A percentile compares a stretch with the other conserved stretches of the same genome.
Evolutionary conservation across 2,329 filamentous ascomycete genomes (phyloP).

Genomic region (Periglandula ipomoeae): DNA sequence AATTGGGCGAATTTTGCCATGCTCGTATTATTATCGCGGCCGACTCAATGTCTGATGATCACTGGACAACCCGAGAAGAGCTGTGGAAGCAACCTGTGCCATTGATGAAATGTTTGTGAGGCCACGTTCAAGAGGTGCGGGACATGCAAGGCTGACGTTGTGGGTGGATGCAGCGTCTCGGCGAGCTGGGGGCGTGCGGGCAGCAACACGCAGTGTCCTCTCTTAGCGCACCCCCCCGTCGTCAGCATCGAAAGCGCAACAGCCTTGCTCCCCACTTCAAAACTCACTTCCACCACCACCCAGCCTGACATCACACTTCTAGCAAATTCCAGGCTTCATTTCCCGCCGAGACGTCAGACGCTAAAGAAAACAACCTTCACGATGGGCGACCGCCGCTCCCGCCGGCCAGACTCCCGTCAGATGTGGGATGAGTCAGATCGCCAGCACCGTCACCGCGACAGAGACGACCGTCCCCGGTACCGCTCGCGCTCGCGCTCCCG

Average conservation of each 20-base stretch:
- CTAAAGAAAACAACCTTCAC: background rate
- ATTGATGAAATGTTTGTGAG: background rate
- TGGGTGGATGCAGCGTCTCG: background rate
- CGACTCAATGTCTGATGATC: background rate
- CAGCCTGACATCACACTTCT: background rate
- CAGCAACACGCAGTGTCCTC: background rate
- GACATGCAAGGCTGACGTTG: constrained; percentile 17
- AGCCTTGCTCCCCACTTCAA: background rate
- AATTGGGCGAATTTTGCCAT: constrained; percentile 25
- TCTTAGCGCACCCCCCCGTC: background rate
- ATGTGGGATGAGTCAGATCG: constrained; percentile 51
- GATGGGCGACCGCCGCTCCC: constrained; percentile 26
- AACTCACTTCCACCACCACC: no score
- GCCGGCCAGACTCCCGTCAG: constrained; percentile 42
- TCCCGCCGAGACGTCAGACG: background rate
- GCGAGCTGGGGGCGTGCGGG: constrained; percentile 13
- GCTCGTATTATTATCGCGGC: background rate
- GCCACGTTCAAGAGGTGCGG: constrained; percentile 5
- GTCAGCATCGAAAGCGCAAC: background rate
- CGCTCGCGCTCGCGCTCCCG: constrained; percentile 14
- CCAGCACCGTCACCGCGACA: constrained; percentile 21
- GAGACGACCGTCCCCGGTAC: constrained; percentile 22
- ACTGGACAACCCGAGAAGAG: no score
- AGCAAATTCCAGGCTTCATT: background rate
- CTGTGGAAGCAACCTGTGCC: no score